Conservation (phyloP, 768 basidiomycete species). For the Mycena sanguinolenta region DNA sequence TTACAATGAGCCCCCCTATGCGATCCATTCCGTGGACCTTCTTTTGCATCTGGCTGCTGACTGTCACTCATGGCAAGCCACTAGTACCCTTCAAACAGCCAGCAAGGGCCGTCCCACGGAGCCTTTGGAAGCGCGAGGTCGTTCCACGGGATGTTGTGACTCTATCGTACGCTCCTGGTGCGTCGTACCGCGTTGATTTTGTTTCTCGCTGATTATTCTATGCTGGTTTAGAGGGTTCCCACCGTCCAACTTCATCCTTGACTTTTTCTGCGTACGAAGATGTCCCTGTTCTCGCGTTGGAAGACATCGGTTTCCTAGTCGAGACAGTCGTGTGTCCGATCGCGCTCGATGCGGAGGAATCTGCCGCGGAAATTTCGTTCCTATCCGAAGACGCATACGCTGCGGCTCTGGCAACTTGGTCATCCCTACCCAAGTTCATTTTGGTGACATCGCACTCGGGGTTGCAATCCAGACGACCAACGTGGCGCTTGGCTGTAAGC, state of each 20-base stretch:
- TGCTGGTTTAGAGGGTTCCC: slow-evolving; percentile 2
- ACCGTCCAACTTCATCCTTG: slow-evolving; percentile 12
- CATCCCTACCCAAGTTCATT: slow-evolving; percentile 18
- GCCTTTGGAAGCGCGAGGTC: slow-evolving; percentile 26
- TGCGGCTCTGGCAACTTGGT: slow-evolving; percentile 16
- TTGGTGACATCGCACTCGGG: slow-evolving; percentile 21
- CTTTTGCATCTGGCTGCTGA: background rate
- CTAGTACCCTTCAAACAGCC: slow-evolving; percentile 27
- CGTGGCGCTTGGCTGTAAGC: slow-evolving; percentile 30
- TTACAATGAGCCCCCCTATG: background rate
- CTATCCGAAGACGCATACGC: slow-evolving; percentile 19
- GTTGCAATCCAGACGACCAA: slow-evolving; percentile 28
- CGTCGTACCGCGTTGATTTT: background rate
- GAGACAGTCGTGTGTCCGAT: slow-evolving; percentile 9
- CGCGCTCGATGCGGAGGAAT: background rate
- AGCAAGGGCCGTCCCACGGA: background rate
- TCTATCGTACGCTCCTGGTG: slow-evolving; percentile 21
- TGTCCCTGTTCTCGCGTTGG: slow-evolving; percentile 24
- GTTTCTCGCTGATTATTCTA: background rate
- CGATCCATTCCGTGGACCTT: background rate
- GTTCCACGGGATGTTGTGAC: slow-evolving; percentile 18
- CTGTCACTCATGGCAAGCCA: background rate
- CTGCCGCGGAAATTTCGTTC: slow-evolving; percentile 3
- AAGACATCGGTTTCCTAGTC: slow-evolving; percentile 22
- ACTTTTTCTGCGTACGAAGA: slow-evolving; percentile 20